Evolutionary conservation across 225 moss, liverwort and hornwort species (phyloP), one percentile per base, ranked within the genome.

Genomic region (Marchantia paleacea): DNA sequence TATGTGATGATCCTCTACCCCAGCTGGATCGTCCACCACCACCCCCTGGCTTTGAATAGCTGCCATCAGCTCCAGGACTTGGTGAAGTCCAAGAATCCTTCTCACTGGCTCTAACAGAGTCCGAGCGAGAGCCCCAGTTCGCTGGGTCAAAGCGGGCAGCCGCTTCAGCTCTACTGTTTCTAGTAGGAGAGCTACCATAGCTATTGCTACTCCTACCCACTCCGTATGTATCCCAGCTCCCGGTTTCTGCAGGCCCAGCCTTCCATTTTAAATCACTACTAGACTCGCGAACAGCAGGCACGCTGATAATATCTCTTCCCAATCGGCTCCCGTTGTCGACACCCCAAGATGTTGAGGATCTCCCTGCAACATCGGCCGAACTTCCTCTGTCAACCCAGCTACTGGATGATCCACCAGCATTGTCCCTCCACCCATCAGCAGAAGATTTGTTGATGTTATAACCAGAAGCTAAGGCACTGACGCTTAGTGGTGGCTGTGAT

Each of bases 141-240:
- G 87, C 80, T 67, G 88, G 88, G 52, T 88, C 88, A 72, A 88
- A 87, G 10, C 85, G 85, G 10, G 85, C 84, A 77, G 85, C 83
- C 7, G 81, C 85, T 5, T 92, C 96, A 11, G 71, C 83, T 83
- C 94, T 86, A 8, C 89, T 91, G 69, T 82, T 80, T 13, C 86
- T 81, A 29, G 83, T 83, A 16, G 88, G 84, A 55, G 85, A 85
- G 8, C 54, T 77, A 79, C 76, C 68, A 64, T 90, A 91, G 50
- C 39, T 77, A 31, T 12, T 77, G 70, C 78, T 86, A 77, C 81
- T 88, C 50, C 91, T 87, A 80, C 89, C 78, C 28, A 89, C 86
- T 80, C 88, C 82, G 73, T 87, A 87, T 7, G 88, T 73, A 48
- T 88, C 85, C 80, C 80, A 87, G 20, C 31, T 58, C 55, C 64